phyloP scores from a whole-genome alignment of 2,329 filamentous ascomycete genomes.

The Aspergillus aculeatinus region DNA sequence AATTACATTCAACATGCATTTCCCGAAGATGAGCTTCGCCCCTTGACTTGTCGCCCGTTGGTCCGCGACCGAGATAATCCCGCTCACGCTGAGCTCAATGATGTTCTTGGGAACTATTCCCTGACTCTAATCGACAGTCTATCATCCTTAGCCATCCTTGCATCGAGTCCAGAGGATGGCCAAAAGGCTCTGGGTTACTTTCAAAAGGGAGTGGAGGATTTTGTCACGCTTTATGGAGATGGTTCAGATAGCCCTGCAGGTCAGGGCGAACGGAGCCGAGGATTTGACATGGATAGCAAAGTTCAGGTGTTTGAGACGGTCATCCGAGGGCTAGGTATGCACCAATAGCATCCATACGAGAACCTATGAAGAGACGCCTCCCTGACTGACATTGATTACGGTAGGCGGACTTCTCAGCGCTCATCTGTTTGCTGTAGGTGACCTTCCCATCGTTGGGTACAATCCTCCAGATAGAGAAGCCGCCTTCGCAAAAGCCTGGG shows the following conservation, averaged over 20 bases:
- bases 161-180: constrained; percentile 59
- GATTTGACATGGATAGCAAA: constrained; percentile 95
- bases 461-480: constrained; percentile 48
- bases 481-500: constrained; percentile 42
- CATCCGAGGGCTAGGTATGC: constrained; percentile 68
- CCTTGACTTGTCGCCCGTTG: constrained; percentile 78
- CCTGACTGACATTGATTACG: constrained; percentile 6
- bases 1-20: constrained; percentile 95
- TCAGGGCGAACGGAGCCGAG: constrained; percentile 69
- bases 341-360: not conserved
- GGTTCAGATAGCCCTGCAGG: constrained; percentile 68
- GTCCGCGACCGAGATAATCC: constrained; percentile 80
- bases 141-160: constrained; percentile 88
- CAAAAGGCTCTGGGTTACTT: constrained; percentile 70
- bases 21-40: constrained; percentile 91
- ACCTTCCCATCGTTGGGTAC: constrained; percentile 83
- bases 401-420: constrained; percentile 81
- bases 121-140: constrained; percentile 93
- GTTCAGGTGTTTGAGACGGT: constrained; percentile 99
- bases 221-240: constrained; percentile 85
- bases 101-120: constrained; percentile 95
- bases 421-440: constrained; percentile 88
- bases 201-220: constrained; percentile 71
- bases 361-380: not conserved
- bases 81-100: constrained; percentile 81